Base-by-base conservation (phyloP, 805 yeast genomes). In the Zygosaccharomyces siamensis region DNA sequence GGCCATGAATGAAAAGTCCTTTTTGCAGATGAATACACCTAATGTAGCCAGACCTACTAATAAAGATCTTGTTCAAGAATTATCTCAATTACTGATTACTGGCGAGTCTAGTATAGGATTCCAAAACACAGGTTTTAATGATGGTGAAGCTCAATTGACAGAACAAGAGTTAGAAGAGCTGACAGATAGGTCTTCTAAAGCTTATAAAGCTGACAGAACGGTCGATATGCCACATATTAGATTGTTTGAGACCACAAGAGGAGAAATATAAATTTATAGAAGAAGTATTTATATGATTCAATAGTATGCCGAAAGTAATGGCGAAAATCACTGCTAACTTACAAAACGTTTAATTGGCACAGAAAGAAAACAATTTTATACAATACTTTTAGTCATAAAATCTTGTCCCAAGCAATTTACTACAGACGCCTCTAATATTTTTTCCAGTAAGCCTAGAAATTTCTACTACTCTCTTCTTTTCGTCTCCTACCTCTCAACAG, bases 161-260 rank as follows among this genome's bases (percentile, higher is more conserved):
- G 56, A 60, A 0, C 69, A 58, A 11, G 87, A 82, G 53, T 45
- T 83, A 31, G 57, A 63, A 0, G 84, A 77, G 52, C 52, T 83
- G 45, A 53, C 73, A 30, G 81, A 79, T 57, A 68, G 86, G 44
- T 67, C 77, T 1, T 58, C 59, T 0, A 64, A 64, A 18, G 74
- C 81, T 5, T 80, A 77, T 58, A 35, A 47, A 7, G 56, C 67
- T 27, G 56, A 61, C 14, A 46, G 61, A 28, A 49, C 50, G 7
- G 52, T 59, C 6, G 54, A 61, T 4, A 61, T 65, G 45, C 66
- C 70, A 3, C 75, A 72, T 48, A 53, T 72, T 1, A 66, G 62
- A 20, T 56, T 72, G 26, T 73, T 73, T 45, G 76, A 73, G 54
- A 71, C 74, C 0, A 60, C 64, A 0, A 50, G 66, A 11, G 61